Conservation (phyloP, 177 flowering plant species). For the Vitis hybrid region DNA sequence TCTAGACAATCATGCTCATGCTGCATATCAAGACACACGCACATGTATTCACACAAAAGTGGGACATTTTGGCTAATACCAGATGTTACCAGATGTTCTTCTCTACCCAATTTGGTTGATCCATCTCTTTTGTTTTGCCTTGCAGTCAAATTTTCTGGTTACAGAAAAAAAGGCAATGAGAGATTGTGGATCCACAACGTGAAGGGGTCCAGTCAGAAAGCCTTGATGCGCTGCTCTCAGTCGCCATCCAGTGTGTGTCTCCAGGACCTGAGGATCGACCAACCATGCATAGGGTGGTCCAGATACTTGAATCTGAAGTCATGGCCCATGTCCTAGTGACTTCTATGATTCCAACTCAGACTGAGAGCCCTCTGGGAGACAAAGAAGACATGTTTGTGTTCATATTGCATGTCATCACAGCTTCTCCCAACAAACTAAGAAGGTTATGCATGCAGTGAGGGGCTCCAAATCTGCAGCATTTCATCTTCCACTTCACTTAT, state of each 20-base stretch:
- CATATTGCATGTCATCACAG: slow-evolving; percentile 6
- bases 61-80: neutral
- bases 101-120: neutral
- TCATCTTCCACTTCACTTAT: slow-evolving; percentile 11
- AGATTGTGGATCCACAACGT: slow-evolving; percentile 74
- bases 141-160: slow-evolving; percentile 82
- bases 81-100: neutral
- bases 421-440: slow-evolving; percentile 10
- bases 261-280: slow-evolving; percentile 85
- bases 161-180: slow-evolving; percentile 71
- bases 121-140: slow-evolving; percentile 5
- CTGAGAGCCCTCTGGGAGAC: slow-evolving; percentile 20
- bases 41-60: neutral
- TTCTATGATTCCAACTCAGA: slow-evolving; percentile 89
- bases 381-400: slow-evolving; percentile 6
- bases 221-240: slow-evolving; percentile 71
- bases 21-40: neutral
- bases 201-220: slow-evolving; percentile 76
- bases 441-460: slow-evolving; percentile 10
- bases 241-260: slow-evolving; percentile 90
- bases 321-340: slow-evolving; percentile 97
- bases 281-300: slow-evolving; percentile 89
- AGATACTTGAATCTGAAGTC: slow-evolving; percentile 83
- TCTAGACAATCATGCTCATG: neutral
- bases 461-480: slow-evolving; percentile 13